A percentile compares a stretch with the other conserved stretches of the same genome.
Evolutionary conservation across 2,329 filamentous ascomycete genomes (phyloP).

Genomic region (Ceratocystiopsis brevicomis): DNA sequence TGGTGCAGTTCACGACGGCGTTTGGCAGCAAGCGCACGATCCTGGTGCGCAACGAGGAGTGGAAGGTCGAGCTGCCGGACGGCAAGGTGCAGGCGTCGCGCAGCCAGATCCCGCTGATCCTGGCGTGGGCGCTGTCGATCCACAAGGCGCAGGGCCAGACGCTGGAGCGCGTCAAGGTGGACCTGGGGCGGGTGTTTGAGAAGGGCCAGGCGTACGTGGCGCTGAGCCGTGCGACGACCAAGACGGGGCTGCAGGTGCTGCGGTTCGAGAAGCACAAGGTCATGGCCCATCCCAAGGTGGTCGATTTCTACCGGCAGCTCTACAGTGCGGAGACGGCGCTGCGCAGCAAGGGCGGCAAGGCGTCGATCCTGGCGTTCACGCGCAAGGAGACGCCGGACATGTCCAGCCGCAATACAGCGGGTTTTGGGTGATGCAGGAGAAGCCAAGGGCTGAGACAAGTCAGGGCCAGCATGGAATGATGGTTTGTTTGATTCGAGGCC

Average conservation of each 20-base stretch:
- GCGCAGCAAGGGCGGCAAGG: constrained; percentile 12
- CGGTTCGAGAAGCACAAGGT: constrained; percentile 82
- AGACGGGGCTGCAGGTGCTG: constrained; percentile 71
- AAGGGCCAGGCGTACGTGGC: constrained; percentile 97
- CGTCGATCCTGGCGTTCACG: constrained; percentile 23
- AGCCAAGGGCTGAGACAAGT: no score
- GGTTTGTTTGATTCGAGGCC: no score
- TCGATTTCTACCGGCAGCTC: constrained; percentile 68
- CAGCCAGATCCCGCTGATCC: constrained; percentile 65
- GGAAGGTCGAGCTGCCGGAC: constrained; percentile 94
- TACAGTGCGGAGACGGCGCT: constrained; percentile 43
- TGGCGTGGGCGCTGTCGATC: constrained; percentile 93
- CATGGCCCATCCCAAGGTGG: constrained; percentile 78
- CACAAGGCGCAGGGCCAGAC: constrained; percentile 97
- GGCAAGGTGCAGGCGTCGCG: constrained; percentile 85
- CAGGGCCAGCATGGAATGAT: no score
- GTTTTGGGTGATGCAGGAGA: no score
- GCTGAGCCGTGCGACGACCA: constrained; percentile 75
- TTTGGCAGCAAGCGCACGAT: constrained; percentile 62
- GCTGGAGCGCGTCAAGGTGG: constrained; percentile 81
- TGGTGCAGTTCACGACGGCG: constrained; percentile 65
- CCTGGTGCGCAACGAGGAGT: constrained; percentile 70
- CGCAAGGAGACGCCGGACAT: constrained; percentile 10
- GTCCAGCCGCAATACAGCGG: no score
- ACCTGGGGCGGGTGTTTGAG: constrained; percentile 81